These are phyloP conservation scores for Termitomyces sp. DNA, from an alignment of 768 basidiomycete genomes.

Conservation along the genomic window DNA sequence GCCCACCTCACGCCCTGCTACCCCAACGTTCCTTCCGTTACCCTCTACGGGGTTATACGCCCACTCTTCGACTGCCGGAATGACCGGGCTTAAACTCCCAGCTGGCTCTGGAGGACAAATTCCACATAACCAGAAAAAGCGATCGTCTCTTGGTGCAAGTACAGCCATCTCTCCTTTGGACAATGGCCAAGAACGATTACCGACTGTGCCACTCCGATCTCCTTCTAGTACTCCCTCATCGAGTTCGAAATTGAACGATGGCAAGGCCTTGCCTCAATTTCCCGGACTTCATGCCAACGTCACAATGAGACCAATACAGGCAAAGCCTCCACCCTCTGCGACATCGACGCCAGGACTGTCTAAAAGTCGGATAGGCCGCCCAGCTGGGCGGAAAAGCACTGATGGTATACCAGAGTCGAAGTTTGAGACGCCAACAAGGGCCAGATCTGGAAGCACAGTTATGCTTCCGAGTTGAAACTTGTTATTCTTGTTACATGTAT, in stretches of 20 bases:
- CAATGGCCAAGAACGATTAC: constrained; percentile 26
- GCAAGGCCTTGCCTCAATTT: constrained; percentile 35
- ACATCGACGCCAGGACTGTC: constrained; percentile 28
- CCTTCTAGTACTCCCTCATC: constrained; percentile 24
- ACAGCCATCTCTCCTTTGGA: constrained; percentile 25
- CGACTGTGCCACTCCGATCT: constrained; percentile 27
- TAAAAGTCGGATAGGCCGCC: constrained; percentile 45
- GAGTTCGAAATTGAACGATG: constrained; percentile 23
- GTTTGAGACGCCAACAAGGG: constrained; percentile 5
- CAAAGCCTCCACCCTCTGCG: constrained; percentile 33
- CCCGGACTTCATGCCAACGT: constrained; percentile 38
- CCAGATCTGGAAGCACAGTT: constrained; percentile 13
- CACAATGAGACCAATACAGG: constrained; percentile 35
- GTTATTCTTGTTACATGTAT: constrained; percentile 1
- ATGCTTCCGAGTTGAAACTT: constrained; percentile 4
- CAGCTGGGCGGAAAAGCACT: constrained; percentile 27
- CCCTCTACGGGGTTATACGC: constrained; percentile 48
- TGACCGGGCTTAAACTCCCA: constrained; percentile 52
- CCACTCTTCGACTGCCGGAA: constrained; percentile 31
- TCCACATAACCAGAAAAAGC: constrained; percentile 41
- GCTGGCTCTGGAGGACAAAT: constrained; percentile 41
- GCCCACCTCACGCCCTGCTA: constrained; percentile 63
- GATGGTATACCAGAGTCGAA: constrained; percentile 13
- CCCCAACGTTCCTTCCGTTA: constrained; percentile 73
- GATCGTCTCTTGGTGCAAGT: constrained; percentile 57